Evolutionary conservation across 257 asterid genomes (phyloP), one percentile per base, ranked within the genome.

Genomic region (Nicotiana tabacum): DNA sequence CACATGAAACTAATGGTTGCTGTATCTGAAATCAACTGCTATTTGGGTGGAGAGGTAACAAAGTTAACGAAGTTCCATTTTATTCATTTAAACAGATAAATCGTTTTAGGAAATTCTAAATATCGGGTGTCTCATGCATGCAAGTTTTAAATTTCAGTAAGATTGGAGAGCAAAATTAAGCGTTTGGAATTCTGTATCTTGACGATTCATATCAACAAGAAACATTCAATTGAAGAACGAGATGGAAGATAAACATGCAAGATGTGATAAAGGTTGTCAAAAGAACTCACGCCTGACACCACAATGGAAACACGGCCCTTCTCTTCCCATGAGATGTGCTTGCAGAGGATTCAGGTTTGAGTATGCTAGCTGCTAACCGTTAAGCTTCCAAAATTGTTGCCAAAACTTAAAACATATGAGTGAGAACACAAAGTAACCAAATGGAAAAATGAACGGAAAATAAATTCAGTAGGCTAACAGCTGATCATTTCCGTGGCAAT

Each of bases 281-380:
- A 13, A 66, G 30, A 9, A 58, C 88, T 80, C 66, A 86, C 86
- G 9, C 2, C 30, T 68, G 17, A 86, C 77, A 32, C 84, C 86
- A 74, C 88, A 83, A 15, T 85, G 86, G 53, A 1, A 29, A 74
- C 86, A 83, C 11, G 82, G 86, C 12, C 88, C 86, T 53, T 65
- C 67, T 81, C 82, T 72, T 0, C 61, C 66, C 88, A 83, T 76
- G 13, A 66, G 51, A 83, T 57, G 72, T 37, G 65, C 12, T 35
- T 57, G 27, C 62, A 1, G 24, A 57, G 62, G 62, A 57, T 57
- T 57, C 24, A 57, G 24, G 62, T 15, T 56, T 56, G 62, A 56
- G 24, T 56, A 56, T 56, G 62, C 24, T 56, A 21, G 21, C 21
- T 56, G 21, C 62, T 56, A 56, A 56, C 8, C 62, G 9, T 56